phyloP scores from a whole-genome alignment of 176 grass and related monocot species.

The Phoenix roebelenii region DNA sequence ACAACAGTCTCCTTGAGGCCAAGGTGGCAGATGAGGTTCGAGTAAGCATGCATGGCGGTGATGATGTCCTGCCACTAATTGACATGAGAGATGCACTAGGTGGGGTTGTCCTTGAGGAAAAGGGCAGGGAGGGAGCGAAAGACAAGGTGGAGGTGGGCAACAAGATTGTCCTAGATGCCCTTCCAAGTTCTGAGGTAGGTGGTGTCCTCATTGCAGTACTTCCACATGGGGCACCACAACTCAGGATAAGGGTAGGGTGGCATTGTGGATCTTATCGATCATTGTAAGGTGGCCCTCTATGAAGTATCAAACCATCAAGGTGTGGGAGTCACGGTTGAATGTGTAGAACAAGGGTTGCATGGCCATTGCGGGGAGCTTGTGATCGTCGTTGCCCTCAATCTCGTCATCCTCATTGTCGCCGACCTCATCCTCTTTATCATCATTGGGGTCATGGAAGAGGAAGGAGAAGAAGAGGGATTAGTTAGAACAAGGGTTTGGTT shows the following conservation, averaged over 20 bases:
- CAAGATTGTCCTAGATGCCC: conserved; percentile 94
- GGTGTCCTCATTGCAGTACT: conserved; percentile 98
- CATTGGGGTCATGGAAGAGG: conserved; percentile 15
- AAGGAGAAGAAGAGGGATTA: conserved; percentile 19
- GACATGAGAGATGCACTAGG: conserved; percentile 67
- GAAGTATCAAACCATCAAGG: conserved; percentile 79
- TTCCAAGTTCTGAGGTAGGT: conserved; percentile 99
- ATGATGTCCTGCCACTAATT: conserved; percentile 83
- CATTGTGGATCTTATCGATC: conserved; percentile 60
- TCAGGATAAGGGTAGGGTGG: conserved; percentile 54
- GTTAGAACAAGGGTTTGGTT: conserved; percentile 19
- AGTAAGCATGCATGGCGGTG: conserved; percentile 47
- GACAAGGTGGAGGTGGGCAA: conserved; percentile 20
- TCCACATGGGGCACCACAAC: conserved; percentile 89
- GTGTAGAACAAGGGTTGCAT: conserved; percentile 57
- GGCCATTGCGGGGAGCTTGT: neutral
- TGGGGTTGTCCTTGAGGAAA: conserved; percentile 78
- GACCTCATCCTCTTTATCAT: conserved; percentile 6
- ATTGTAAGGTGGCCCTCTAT: conserved; percentile 44
- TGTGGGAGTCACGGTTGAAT: conserved; percentile 63
- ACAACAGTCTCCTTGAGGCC: conserved; percentile 87
- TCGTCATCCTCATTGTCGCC: conserved; percentile 1
- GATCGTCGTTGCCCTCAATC: conserved; percentile 11
- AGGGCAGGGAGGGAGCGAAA: conserved; percentile 21
- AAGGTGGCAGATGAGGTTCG: conserved; percentile 74